Evolutionary conservation across 495 filamentous ascomycete genomes (phyloP).

Genomic region (Xeromyces bisporus): DNA sequence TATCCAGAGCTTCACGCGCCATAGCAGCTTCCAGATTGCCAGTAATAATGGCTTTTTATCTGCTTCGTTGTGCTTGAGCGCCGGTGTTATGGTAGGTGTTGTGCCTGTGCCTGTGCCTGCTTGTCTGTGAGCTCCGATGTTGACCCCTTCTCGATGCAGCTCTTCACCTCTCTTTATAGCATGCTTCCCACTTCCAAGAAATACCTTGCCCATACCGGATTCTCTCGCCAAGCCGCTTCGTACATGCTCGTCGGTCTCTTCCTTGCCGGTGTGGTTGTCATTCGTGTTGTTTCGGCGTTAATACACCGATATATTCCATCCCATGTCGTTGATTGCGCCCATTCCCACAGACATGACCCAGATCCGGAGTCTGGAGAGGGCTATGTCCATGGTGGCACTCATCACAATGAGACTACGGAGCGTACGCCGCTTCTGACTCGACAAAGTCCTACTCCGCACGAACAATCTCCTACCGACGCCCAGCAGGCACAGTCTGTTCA

Average conservation of each 20-base stretch:
- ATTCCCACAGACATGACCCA: constrained; percentile 48
- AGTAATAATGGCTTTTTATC: constrained; percentile 79
- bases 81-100: constrained; percentile 79
- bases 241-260: constrained; percentile 65
- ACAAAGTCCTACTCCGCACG: too few relatives aligned
- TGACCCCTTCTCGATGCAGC: constrained; percentile 38
- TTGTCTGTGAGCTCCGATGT: too few relatives aligned
- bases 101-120: constrained; percentile 2
- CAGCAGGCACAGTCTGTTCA: constrained; percentile 13
- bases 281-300: constrained; percentile 61
- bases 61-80: constrained; percentile 76
- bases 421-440: constrained; percentile 31
- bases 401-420: constrained; percentile 17
- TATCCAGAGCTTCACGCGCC: constrained; percentile 50
- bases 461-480: constrained; percentile 6
- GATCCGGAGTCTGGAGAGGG: constrained; percentile 16
- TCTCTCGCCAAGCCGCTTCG: constrained; percentile 46
- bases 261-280: constrained; percentile 64
- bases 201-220: constrained; percentile 52
- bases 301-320: constrained; percentile 76
- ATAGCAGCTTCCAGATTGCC: constrained; percentile 68
- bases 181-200: constrained; percentile 76
- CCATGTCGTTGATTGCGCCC: constrained; percentile 86
- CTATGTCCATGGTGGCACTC: constrained; percentile 5
- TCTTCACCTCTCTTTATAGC: constrained; percentile 85